phyloP scores from a whole-genome alignment of 495 filamentous ascomycete species.

The Aspergillus biplanus region DNA sequence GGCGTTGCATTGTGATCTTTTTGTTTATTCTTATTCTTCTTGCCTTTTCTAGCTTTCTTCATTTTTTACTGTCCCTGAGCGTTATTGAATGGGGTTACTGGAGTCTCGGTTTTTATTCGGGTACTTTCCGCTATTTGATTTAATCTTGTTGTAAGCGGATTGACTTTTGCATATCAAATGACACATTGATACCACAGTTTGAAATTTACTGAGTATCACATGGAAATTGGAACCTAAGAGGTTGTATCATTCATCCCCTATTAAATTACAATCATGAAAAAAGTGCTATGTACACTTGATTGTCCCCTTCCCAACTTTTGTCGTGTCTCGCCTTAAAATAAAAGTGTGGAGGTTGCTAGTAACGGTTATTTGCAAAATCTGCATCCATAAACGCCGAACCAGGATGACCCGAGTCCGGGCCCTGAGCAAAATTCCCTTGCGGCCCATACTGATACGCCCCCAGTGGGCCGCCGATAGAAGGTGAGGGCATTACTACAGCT shows the following conservation, averaged over 20 bases:
- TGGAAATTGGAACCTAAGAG: too few relatives aligned
- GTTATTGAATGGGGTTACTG: not conserved
- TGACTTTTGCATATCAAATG: not conserved
- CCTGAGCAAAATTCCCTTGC: not conserved
- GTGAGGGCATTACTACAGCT: not conserved
- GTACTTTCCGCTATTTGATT: not conserved
- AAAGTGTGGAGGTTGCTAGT: not conserved
- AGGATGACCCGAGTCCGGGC: not conserved
- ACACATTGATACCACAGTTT: not conserved
- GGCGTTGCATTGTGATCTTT: not conserved
- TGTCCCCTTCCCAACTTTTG: too few relatives aligned
- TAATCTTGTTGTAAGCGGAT: not conserved
- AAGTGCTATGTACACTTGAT: too few relatives aligned
- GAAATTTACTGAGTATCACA: not conserved
- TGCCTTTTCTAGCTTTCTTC: not conserved
- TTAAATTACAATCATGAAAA: too few relatives aligned
- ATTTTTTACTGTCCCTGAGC: slow-evolving; percentile 3
- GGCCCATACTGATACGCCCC: not conserved
- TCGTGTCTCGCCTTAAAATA: too few relatives aligned
- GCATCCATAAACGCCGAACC: not conserved
- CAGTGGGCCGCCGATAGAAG: not conserved
- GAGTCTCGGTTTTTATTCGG: not conserved
- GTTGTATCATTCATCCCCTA: too few relatives aligned
- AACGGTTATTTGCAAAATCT: not conserved
- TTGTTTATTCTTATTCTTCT: slow-evolving; percentile 6